Evolutionary conservation across 352 stramenopile species (phyloP).

Genomic region (Chrysophaeum taylorii): DNA sequence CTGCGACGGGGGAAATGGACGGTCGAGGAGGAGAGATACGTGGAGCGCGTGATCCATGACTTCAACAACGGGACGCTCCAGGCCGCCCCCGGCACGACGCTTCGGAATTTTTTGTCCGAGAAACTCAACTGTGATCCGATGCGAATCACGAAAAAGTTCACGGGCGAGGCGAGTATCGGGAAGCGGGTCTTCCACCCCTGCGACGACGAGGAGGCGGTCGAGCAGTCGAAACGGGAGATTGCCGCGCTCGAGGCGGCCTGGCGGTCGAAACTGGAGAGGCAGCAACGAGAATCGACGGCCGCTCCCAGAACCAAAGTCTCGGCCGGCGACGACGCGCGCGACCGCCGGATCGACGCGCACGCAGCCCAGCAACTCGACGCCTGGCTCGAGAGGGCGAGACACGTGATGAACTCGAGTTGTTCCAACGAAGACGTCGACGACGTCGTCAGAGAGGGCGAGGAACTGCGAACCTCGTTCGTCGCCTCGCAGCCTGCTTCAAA

Average conservation of each 20-base stretch:
- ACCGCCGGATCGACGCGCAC: neutral
- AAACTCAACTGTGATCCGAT: conserved; percentile 67
- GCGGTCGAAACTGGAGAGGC: neutral
- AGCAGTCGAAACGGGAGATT: neutral
- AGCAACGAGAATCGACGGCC: neutral
- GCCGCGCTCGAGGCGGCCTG: neutral
- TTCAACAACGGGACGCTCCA: conserved; percentile 63
- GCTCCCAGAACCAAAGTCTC: neutral
- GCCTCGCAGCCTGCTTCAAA: neutral
- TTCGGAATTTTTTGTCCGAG: conserved; percentile 52
- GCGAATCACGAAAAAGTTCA: conserved; percentile 76
- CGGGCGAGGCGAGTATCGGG: conserved; percentile 58
- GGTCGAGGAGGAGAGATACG: conserved; percentile 63
- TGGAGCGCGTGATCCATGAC: conserved; percentile 58
- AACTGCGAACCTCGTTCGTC: no score
- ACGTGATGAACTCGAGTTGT: no score
- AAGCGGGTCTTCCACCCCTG: conserved; percentile 63
- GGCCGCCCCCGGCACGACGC: conserved; percentile 55
- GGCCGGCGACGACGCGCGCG: neutral
- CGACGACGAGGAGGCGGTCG: conserved; percentile 16
- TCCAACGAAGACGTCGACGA: neutral
- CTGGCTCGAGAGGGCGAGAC: no score
- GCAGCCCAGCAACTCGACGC: no score
- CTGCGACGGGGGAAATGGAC: conserved; percentile 62
- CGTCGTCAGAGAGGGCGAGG: no score